Base-by-base conservation (phyloP, 306 rosid species). In the Malus sieversii region DNA sequence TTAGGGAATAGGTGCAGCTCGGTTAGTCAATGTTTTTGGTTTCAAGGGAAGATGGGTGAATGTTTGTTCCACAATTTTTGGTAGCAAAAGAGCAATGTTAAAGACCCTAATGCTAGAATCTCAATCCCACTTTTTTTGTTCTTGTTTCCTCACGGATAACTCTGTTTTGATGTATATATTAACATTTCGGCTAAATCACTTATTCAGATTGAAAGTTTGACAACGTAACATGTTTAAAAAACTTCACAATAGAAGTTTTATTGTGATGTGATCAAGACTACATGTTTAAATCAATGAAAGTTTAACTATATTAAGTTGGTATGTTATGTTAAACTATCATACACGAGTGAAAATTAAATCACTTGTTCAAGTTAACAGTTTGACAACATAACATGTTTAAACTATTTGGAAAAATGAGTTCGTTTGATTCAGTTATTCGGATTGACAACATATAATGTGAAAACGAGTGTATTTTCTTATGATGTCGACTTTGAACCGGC, bases 1-100 rank as follows among this genome's bases (percentile, higher is more conserved):
- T 73, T 79, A 72, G 81, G 73, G 23, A 64, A 82, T 82, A 64
- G 81, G 79, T 79, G 80, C 81, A 85, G 81, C 81, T 70, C 66
- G 71, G 72, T 81, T 81, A 82, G 88, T 73, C 77, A 46, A 77
- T 27, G 68, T 38, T 74, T 74, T 74, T 74, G 70, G 53, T 74
- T 70, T 45, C 19, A 63, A 66, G 62, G 15, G 23, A 38, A 51
- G 22, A 62, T 11, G 42, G 30, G 45, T 35, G 8, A 30, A 12
- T 75, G 80, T 77, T 80, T 66, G 62, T 87, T 75, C 74, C 79
- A 58, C 84, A 38, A 74, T 81, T 86, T 75, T 64, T 79, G 78
- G 78, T 59, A 75, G 85, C 78, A 27, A 65, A 74, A 64, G 42
- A 66, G 79, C 77, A 86, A 78, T 84, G 52, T 74, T 72, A 75